phyloP scores from a whole-genome alignment of 805 yeast genomes.

The Saccharomycopsis microspora region DNA sequence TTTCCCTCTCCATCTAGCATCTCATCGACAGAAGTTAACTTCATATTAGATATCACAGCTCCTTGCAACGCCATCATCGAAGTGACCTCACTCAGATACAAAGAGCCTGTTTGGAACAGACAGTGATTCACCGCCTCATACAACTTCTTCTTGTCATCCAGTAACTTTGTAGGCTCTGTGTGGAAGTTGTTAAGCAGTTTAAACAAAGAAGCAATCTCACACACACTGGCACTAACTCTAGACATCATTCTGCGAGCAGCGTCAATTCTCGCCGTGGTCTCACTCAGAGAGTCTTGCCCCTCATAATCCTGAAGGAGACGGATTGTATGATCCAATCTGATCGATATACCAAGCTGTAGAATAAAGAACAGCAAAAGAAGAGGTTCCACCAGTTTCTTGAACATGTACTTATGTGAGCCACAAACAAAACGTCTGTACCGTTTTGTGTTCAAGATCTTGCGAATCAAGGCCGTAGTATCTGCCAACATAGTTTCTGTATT shows the following conservation, averaged over 20 bases:
- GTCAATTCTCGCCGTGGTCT: conserved; percentile 3
- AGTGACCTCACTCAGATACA: conserved; percentile 8
- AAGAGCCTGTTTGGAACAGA: neutral
- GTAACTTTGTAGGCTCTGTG: conserved; percentile 2
- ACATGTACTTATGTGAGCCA: conserved; percentile 5
- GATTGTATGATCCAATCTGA: conserved; percentile 13
- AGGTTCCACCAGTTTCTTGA: conserved; percentile 7
- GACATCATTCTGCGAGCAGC: neutral
- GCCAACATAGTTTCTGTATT: conserved; percentile 7
- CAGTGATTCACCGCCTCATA: conserved; percentile 8
- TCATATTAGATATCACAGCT: neutral
- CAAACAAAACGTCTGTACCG: conserved; percentile 13
- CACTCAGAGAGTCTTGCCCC: neutral
- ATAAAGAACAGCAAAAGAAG: conserved; percentile 8
- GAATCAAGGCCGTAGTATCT: neutral
- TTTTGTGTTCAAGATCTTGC: conserved; percentile 4
- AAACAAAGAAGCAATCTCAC: conserved; percentile 2
- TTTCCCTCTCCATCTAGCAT: conserved; percentile 5
- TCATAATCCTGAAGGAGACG: conserved; percentile 9
- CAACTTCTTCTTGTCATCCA: neutral
- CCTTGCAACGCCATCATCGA: conserved; percentile 3
- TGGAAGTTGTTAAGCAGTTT: conserved; percentile 10
- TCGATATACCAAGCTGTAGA: conserved; percentile 5
- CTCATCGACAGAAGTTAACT: conserved; percentile 5
- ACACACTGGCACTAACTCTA: conserved; percentile 1